These are phyloP conservation scores for Cicer bijugum DNA, from an alignment of 306 rosid genomes.

Conservation along the genomic window DNA sequence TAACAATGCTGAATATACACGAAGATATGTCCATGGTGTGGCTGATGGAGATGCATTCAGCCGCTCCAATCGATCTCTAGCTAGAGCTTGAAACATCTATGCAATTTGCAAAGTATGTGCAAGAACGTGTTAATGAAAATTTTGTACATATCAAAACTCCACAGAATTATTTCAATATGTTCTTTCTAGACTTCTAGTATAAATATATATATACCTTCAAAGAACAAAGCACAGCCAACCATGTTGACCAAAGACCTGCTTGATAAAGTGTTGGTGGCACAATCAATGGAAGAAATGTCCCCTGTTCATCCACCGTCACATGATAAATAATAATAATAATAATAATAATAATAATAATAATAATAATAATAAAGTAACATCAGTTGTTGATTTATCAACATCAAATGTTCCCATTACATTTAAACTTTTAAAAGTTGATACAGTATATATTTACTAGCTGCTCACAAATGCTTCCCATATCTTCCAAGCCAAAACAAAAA, in stretches of 20 bases:
- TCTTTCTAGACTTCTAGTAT: conserved; percentile 27
- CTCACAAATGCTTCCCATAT: conserved; percentile 7
- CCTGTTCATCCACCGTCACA: conserved; percentile 59
- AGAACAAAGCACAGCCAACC: conserved; percentile 89
- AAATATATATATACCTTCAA: conserved; percentile 73
- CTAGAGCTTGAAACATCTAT: conserved; percentile 98
- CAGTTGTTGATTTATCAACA: conserved; percentile 10
- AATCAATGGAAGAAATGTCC: conserved; percentile 85
- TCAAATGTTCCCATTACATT: conserved; percentile 25
- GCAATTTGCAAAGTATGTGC: conserved; percentile 41
- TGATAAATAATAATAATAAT: conserved; percentile 26
- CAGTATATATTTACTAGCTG: conserved; percentile 4
- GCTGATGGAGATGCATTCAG: conserved; percentile 98
- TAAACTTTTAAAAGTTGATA: conserved; percentile 20
- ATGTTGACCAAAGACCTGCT: conserved; percentile 84
- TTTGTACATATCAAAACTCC: conserved; percentile 27
- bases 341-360: no score
- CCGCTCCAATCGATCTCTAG: conserved; percentile 92
- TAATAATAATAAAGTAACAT: conserved; percentile 32
- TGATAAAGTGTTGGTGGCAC: conserved; percentile 86
- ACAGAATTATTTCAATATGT: conserved; percentile 21
- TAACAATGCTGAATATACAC: conserved; percentile 86
- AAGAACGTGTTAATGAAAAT: conserved; percentile 33
- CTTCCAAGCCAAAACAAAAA: conserved; percentile 16
- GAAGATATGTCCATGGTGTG: conserved; percentile 84